phyloP scores from a whole-genome alignment of 2,329 filamentous ascomycete genomes.

The Neonectria magnoliae region DNA sequence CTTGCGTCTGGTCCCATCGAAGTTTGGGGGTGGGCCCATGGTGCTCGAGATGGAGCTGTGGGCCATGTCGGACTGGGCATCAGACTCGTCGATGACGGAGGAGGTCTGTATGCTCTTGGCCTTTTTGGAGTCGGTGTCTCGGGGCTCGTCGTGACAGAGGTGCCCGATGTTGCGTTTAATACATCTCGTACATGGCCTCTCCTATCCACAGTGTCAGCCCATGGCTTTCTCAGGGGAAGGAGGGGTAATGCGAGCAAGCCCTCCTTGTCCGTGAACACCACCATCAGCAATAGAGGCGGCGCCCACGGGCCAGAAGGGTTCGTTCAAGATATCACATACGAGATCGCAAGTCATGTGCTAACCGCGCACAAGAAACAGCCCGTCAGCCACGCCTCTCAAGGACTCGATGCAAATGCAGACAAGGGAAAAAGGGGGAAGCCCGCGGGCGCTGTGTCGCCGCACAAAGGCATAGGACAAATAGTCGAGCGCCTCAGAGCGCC shows the following conservation, averaged over 20 bases:
- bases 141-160: conserved; percentile 96
- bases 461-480: conserved; percentile 30
- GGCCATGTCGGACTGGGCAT: conserved; percentile 59
- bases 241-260: conserved; percentile 21
- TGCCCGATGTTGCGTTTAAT: conserved; percentile 99
- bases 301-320: conserved; percentile 25
- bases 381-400: conserved; percentile 41
- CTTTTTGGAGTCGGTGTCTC: conserved; percentile 84
- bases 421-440: conserved; percentile 24
- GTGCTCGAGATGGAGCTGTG: conserved; percentile 66
- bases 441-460: conserved; percentile 29
- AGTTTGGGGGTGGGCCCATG: conserved; percentile 65
- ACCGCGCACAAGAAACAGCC: conserved; percentile 33
- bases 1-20: conserved; percentile 51
- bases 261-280: conserved; percentile 24
- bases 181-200: conserved; percentile 95
- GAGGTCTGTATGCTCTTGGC: conserved; percentile 66
- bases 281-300: conserved; percentile 23
- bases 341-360: conserved; percentile 95
- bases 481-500: conserved; percentile 28
- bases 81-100: conserved; percentile 70
- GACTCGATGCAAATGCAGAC: conserved; percentile 27
- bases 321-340: conserved; percentile 64
- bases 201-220: conserved; percentile 62
- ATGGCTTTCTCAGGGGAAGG: conserved; percentile 15